These are phyloP conservation scores for Podospora pseudopauciseta DNA, from an alignment of 495 filamentous ascomycete genomes.

Conservation along the genomic window DNA sequence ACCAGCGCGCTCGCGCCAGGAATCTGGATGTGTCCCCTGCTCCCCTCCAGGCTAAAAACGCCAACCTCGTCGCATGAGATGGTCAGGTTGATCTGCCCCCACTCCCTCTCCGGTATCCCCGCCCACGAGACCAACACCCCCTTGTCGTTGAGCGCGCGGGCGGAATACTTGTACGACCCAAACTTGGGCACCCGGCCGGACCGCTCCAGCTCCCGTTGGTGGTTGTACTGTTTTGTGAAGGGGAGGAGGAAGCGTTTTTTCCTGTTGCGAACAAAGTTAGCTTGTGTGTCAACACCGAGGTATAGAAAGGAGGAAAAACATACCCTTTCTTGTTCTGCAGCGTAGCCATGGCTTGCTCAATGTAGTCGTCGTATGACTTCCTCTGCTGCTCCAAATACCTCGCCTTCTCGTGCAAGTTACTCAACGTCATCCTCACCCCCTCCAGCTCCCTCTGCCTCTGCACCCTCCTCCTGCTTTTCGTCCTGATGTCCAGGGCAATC, in stretches of 20 bases:
- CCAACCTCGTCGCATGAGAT: slow-evolving; percentile 94
- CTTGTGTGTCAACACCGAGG: background rate
- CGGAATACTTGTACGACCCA: slow-evolving; percentile 94
- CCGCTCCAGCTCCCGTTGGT: slow-evolving; percentile 89
- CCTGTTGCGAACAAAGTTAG: slow-evolving; percentile 36
- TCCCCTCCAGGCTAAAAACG: slow-evolving; percentile 88
- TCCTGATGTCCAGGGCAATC: slow-evolving; percentile 94
- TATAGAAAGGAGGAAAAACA: slow-evolving; percentile 15
- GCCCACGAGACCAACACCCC: slow-evolving; percentile 88
- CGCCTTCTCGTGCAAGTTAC: slow-evolving; percentile 85
- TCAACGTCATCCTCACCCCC: slow-evolving; percentile 76
- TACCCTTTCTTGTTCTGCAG: slow-evolving; percentile 93
- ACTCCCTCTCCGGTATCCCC: slow-evolving; percentile 80
- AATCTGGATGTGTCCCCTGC: slow-evolving; percentile 89
- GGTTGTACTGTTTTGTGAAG: slow-evolving; percentile 98
- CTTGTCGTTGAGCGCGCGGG: slow-evolving; percentile 82
- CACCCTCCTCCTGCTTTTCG: slow-evolving; percentile 87
- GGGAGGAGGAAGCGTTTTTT: slow-evolving; percentile 93
- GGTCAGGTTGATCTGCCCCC: slow-evolving; percentile 87
- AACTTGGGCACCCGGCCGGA: slow-evolving; percentile 92
- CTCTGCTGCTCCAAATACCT: slow-evolving; percentile 89
- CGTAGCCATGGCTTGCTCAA: slow-evolving; percentile 98
- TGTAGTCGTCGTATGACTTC: slow-evolving; percentile 97
- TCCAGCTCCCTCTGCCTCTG: slow-evolving; percentile 89
- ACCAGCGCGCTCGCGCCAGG: slow-evolving; percentile 89